Evolutionary conservation across 1,284 basidiomycete genomes (phyloP).

Genomic region (Apiotrichum mycotoxinovorans): DNA sequence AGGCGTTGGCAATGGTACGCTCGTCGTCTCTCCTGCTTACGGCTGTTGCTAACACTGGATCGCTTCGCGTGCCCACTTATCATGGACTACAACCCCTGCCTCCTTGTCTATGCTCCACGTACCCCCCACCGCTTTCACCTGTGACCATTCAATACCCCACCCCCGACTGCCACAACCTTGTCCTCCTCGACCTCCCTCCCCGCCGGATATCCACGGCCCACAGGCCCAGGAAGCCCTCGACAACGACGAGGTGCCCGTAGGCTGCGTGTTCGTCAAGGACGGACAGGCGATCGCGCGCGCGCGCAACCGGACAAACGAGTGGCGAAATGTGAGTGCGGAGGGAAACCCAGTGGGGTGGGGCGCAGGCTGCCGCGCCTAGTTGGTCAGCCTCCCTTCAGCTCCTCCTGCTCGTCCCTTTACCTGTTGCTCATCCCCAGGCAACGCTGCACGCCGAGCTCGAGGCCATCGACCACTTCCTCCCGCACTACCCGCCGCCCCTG

Average conservation of each 20-base stretch:
- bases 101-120: too few relatives aligned
- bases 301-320: slow-evolving; percentile 91
- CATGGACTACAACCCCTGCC: too few relatives aligned
- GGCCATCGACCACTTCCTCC: slow-evolving; percentile 86
- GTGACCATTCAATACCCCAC: too few relatives aligned
- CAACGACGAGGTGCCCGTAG: slow-evolving; percentile 89
- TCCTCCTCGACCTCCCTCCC: too few relatives aligned
- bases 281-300: slow-evolving; percentile 74
- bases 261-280: slow-evolving; percentile 88
- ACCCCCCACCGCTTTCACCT: too few relatives aligned
- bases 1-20: slow-evolving; percentile 48
- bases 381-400: neutral
- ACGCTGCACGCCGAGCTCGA: slow-evolving; percentile 97
- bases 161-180: too few relatives aligned
- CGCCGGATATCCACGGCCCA: neutral
- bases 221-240: slow-evolving; percentile 70
- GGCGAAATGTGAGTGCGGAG: slow-evolving; percentile 73
- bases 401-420: neutral
- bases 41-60: too few relatives aligned
- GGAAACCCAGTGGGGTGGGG: too few relatives aligned
- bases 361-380: too few relatives aligned
- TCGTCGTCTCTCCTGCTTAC: neutral
- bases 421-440: slow-evolving; percentile 57
- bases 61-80: too few relatives aligned
- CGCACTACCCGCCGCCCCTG: slow-evolving; percentile 62